Evolutionary conservation across 352 stramenopile species (phyloP), one percentile per base, ranked within the genome.

Genomic region (Globisporangium sylvaticum): DNA sequence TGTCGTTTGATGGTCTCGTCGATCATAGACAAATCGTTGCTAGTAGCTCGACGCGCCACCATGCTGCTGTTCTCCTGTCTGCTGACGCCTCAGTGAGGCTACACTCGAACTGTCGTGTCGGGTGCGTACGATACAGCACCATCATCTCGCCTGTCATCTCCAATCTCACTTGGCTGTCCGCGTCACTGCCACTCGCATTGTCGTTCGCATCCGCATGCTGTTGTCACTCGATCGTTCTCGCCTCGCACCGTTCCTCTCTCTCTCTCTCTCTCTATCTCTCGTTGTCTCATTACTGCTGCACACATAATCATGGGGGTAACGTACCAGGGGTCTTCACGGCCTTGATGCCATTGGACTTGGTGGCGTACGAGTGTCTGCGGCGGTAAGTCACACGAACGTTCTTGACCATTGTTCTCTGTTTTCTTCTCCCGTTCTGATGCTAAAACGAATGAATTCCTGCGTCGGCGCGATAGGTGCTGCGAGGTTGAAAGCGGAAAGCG

Each of bases 321-420:
- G 56, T 88, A 96, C 97, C 97, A 54, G 97, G 97, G 48, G 97
- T 99, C 84, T 98, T 98, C 58, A 99, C 92, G 60, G 92, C 84
- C 73, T 91, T 88, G 71, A 98, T 92, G 72, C 84, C 86, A 83
- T 99, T 98, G 31, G 89, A 98, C 75, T 81, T 81, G 75, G 97
- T 99, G 73, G 93, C 92, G 87, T 99, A 99, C 75, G 93, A 97
- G 87, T 99, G 97, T 68, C 97, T 92, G 82, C 94, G 92, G 67
- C 85, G 79, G 81, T 98, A 98, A 56, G 94, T 98, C 75, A 98
- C 96, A 78, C 97, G 90, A 75, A 93, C 87, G 85, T 99, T 96
- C 84, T 95, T 94, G 72, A 94, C 88, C 91, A 97, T 97, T 66
- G 64, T 83, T 87, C 76, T 78, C 60, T 74, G 61, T 84, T 83